Evolutionary conservation across 345 rosid species (phyloP).

Genomic region (Citrus glauca): DNA sequence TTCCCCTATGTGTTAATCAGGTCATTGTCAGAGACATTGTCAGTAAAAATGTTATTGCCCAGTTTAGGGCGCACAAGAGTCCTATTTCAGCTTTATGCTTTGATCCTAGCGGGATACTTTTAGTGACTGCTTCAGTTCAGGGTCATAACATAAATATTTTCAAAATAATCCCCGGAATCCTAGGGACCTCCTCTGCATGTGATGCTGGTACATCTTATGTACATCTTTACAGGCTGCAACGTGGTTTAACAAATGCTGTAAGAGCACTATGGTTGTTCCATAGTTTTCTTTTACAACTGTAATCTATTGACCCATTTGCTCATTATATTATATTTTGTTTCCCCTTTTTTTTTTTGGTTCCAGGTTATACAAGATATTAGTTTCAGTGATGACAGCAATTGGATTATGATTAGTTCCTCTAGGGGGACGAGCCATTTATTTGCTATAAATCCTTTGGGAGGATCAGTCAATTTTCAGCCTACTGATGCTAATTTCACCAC

Average conservation of each 20-base stretch:
- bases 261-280: slow-evolving; percentile 18
- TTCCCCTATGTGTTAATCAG: slow-evolving; percentile 34
- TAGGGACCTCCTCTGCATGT: slow-evolving; percentile 35
- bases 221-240: slow-evolving; percentile 87
- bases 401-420: slow-evolving; percentile 90
- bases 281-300: background rate
- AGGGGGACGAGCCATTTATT: slow-evolving; percentile 95
- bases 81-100: slow-evolving; percentile 88
- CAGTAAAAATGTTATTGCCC: slow-evolving; percentile 61
- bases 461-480: slow-evolving; percentile 36
- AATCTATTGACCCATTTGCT: background rate
- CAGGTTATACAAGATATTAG: slow-evolving; percentile 96
- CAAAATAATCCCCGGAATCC: slow-evolving; percentile 60
- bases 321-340: background rate
- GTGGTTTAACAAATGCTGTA: slow-evolving; percentile 96
- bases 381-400: slow-evolving; percentile 77
- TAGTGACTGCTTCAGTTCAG: slow-evolving; percentile 89
- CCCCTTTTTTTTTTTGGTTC: slow-evolving; percentile 11
- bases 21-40: slow-evolving; percentile 80
- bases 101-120: slow-evolving; percentile 85
- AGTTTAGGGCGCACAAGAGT: slow-evolving; percentile 90
- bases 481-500: slow-evolving; percentile 26
- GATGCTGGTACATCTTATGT: slow-evolving; percentile 44
- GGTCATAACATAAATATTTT: slow-evolving; percentile 93
- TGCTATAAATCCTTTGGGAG: slow-evolving; percentile 66